Evolutionary conservation across 768 basidiomycete genomes (phyloP), one percentile per base, ranked within the genome.

Genomic region (Cystofilobasidium capitatum): DNA sequence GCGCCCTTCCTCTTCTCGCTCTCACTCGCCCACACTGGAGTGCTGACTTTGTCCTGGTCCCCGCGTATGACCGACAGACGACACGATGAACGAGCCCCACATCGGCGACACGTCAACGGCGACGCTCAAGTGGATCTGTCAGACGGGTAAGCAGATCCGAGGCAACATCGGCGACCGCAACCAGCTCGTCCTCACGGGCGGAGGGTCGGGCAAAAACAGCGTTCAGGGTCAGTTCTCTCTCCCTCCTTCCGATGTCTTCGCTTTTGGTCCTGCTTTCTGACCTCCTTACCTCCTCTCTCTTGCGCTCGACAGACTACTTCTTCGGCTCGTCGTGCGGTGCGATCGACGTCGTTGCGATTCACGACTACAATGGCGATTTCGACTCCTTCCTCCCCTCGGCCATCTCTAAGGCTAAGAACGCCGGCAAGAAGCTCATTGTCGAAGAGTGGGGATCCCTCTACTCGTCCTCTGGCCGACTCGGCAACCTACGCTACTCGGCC

Each of bases 301-400:
- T 42, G 40, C 20, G 40, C 40, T 20, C 10, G 10, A 20, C 40
- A 42, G 40, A 42, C 40, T 10, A 10, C 40, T 42, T 42, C 40
- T 71, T 76, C 20, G 73, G 65, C 64, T 70, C 76, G 26, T 68
- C 47, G 45, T 76, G 76, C 67, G 51, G 37, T 44, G 72, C 73
- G 2, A 74, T 80, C 55, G 78, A 78, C 68, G 76, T 76, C 6
- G 72, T 79, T 59, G 74, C 78, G 37, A 77, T 80, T 60, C 79
- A 80, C 58, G 78, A 78, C 29, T 79, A 80, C 71, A 77, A 71
- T 31, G 58, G 63, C 37, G 76, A 75, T 22, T 66, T 71, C 37
- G 76, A 78, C 71, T 73, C 74, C 59, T 66, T 60, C 62, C 75
- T 73, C 3, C 70, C 71, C 29, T 64, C 68, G 17, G 69, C 75